phyloP scores from a whole-genome alignment of 2,329 filamentous ascomycete genomes.

The Fusarium sarcochroum region DNA sequence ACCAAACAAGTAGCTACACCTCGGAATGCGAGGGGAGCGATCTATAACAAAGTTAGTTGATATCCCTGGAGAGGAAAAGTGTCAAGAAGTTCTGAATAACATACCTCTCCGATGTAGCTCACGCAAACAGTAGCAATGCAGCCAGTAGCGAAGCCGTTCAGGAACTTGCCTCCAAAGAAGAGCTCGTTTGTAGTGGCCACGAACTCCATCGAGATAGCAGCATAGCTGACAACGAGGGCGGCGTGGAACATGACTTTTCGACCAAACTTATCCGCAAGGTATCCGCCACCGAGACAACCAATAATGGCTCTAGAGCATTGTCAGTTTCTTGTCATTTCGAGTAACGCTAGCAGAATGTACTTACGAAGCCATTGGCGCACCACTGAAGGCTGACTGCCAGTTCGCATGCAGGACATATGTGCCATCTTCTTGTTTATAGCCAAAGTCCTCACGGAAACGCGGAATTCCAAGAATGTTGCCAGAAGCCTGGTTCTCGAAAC shows the following conservation, averaged over 20 bases:
- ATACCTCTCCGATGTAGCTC: constrained; percentile 52
- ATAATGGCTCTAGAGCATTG: constrained; percentile 35
- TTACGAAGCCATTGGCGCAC: constrained; percentile 57
- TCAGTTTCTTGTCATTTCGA: not conserved
- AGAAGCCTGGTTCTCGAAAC: constrained; percentile 59
- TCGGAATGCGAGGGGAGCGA: constrained; percentile 49
- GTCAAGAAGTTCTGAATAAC: not conserved
- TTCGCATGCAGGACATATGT: constrained; percentile 57
- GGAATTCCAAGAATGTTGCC: constrained; percentile 60
- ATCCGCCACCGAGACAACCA: constrained; percentile 53
- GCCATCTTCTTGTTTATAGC: constrained; percentile 50
- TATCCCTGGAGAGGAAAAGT: not conserved
- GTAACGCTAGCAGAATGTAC: constrained; percentile 8
- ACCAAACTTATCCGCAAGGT: constrained; percentile 55
- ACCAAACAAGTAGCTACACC: constrained; percentile 50
- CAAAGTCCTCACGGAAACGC: constrained; percentile 61
- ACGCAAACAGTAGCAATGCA: constrained; percentile 43
- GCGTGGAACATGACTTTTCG: constrained; percentile 53
- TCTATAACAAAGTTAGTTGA: constrained; percentile 14
- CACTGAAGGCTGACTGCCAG: constrained; percentile 62
- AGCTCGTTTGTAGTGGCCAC: constrained; percentile 56
- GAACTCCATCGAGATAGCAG: constrained; percentile 58
- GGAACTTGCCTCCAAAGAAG: constrained; percentile 60
- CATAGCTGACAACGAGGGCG: constrained; percentile 53
- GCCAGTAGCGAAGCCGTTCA: constrained; percentile 57